phyloP scores from a whole-genome alignment of 2,329 filamentous ascomycete species.

The Alternaria angustiovoidea region DNA sequence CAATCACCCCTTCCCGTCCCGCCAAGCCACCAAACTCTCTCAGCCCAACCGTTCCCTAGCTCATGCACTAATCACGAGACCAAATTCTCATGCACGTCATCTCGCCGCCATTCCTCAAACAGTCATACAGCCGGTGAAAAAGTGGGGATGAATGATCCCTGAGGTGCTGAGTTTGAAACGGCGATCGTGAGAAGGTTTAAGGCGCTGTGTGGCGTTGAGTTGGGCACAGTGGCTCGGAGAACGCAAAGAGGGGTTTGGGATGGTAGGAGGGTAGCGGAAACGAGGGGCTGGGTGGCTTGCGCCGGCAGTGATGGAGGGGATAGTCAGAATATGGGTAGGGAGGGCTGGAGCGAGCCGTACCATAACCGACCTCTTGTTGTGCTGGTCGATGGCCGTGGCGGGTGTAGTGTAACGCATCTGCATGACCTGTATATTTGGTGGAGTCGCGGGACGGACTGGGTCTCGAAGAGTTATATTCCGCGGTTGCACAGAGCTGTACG shows the following conservation, averaged over 20 bases:
- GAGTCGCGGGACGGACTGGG: neutral
- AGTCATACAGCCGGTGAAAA: neutral
- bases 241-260: neutral
- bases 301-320: neutral
- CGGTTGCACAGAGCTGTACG: neutral
- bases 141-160: neutral
- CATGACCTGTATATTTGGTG: neutral
- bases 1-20: conserved; percentile 11
- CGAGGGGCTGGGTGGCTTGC: conserved; percentile 1
- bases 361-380: neutral
- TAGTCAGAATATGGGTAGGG: neutral
- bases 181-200: conserved; percentile 1
- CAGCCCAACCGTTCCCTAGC: neutral
- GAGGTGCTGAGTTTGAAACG: conserved; percentile 1
- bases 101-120: conserved; percentile 2
- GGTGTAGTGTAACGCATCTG: neutral
- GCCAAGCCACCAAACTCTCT: conserved; percentile 11
- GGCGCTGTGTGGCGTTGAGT: neutral
- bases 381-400: neutral
- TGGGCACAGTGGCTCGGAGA: neutral
- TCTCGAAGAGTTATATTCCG: neutral
- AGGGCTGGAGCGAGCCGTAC: conserved; percentile 2
- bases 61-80: conserved; percentile 25
- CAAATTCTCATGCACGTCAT: conserved; percentile 25
- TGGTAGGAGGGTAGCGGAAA: neutral